Evolutionary conservation across 2,329 filamentous ascomycete species (phyloP).

Genomic region (Hymenoscyphus infarciens): DNA sequence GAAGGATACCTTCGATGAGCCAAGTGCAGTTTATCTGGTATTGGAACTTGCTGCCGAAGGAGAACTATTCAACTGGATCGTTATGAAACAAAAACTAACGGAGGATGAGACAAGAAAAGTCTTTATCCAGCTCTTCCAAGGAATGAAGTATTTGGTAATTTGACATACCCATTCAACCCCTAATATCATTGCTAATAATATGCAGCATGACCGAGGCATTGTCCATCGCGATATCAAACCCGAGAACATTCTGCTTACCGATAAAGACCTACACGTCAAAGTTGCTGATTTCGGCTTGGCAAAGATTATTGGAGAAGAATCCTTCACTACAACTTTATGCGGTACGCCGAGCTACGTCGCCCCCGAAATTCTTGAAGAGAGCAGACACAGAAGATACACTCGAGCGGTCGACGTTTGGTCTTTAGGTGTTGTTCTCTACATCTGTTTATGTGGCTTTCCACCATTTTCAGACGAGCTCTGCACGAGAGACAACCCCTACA

Average conservation of each 20-base stretch:
- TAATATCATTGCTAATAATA: constrained; percentile 31
- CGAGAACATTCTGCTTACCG: constrained; percentile 69
- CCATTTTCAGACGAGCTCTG: constrained; percentile 95
- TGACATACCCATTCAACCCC: not conserved
- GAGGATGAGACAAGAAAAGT: constrained; percentile 83
- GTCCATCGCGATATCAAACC: constrained; percentile 83
- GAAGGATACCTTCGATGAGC: constrained; percentile 92
- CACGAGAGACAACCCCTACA: constrained; percentile 77
- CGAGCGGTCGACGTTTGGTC: constrained; percentile 97
- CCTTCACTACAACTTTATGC: constrained; percentile 93
- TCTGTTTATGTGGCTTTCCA: constrained; percentile 93
- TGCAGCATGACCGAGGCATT: constrained; percentile 90
- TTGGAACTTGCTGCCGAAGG: constrained; percentile 88
- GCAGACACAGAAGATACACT: constrained; percentile 81
- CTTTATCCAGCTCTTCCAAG: constrained; percentile 88
- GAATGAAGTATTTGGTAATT: constrained; percentile 88
- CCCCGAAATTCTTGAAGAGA: constrained; percentile 86
- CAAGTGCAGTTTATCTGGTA: constrained; percentile 84
- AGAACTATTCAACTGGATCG: constrained; percentile 93
- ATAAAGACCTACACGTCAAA: constrained; percentile 83
- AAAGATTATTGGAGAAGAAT: constrained; percentile 98
- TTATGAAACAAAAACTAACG: constrained; percentile 81
- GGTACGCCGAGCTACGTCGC: constrained; percentile 98
- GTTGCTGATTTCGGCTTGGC: constrained; percentile 94
- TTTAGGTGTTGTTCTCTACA: constrained; percentile 94